phyloP scores from a whole-genome alignment of 2,329 filamentous ascomycete genomes.

The Penicillium thymicola region DNA sequence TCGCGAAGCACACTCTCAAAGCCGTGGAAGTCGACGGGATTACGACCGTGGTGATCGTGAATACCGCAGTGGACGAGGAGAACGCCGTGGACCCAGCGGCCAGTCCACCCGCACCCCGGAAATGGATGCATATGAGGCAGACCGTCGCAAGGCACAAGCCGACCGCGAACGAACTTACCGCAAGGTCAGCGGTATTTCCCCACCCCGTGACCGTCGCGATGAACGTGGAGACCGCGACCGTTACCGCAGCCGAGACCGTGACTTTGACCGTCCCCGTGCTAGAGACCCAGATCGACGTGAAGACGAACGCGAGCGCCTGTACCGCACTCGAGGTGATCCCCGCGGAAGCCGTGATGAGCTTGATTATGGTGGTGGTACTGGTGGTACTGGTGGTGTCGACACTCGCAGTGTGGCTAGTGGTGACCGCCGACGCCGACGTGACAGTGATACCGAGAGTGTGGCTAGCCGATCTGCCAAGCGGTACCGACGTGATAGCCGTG shows the following conservation, averaged over 20 bases:
- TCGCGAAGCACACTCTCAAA: conserved; percentile 49
- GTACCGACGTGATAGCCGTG: conserved; percentile 41
- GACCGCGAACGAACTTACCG: conserved; percentile 92
- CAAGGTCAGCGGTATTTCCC: conserved; percentile 66
- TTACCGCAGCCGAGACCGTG: conserved; percentile 41
- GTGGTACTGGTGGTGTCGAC: conserved; percentile 36
- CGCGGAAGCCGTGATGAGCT: conserved; percentile 80
- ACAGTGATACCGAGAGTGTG: conserved; percentile 67
- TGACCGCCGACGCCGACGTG: conserved; percentile 71
- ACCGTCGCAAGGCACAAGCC: conserved; percentile 87
- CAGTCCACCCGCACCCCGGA: conserved; percentile 85
- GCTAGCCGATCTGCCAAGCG: conserved; percentile 62
- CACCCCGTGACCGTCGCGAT: conserved; percentile 40
- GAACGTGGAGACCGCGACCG: conserved; percentile 37
- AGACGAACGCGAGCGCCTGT: conserved; percentile 82
- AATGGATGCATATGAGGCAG: conserved; percentile 89
- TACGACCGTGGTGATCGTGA: conserved; percentile 56
- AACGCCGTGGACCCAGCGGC: conserved; percentile 41
- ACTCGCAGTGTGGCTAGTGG: conserved; percentile 55
- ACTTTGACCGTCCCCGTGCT: conserved; percentile 38
- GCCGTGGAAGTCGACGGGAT: conserved; percentile 50
- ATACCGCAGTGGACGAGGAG: conserved; percentile 47
- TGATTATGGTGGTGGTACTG: conserved; percentile 79
- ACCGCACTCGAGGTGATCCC: conserved; percentile 76
- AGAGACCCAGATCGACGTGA: conserved; percentile 58